A percentile compares a stretch with the other conserved stretches of the same genome.
These are phyloP conservation scores for Globisporangium orthogonon DNA, from an alignment of 352 stramenopile genomes.

Conservation along the genomic window DNA sequence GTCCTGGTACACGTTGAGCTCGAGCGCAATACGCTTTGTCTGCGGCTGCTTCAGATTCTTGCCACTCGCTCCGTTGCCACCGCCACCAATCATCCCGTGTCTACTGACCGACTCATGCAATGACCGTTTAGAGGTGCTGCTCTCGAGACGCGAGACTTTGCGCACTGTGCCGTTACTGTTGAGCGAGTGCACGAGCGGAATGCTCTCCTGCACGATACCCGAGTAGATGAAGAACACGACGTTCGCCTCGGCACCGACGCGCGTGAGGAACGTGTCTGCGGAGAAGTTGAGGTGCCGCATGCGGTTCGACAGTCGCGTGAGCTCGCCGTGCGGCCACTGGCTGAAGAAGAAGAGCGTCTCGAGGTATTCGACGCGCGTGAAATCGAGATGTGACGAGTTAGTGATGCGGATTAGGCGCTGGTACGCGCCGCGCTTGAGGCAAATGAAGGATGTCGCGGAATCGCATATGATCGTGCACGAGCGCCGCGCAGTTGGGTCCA, in stretches of 20 bases:
- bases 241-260: slow-evolving; percentile 66
- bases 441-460: slow-evolving; percentile 74
- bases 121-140: slow-evolving; percentile 20
- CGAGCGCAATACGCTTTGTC: slow-evolving; percentile 44
- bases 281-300: slow-evolving; percentile 54
- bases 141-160: slow-evolving; percentile 40
- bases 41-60: slow-evolving; percentile 19
- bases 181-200: slow-evolving; percentile 60
- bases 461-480: slow-evolving; percentile 78
- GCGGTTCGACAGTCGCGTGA: slow-evolving; percentile 64
- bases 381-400: slow-evolving; percentile 75
- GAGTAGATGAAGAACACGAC: slow-evolving; percentile 78
- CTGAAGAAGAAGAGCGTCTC: slow-evolving; percentile 80
- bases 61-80: neutral
- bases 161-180: slow-evolving; percentile 58
- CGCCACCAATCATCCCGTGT: slow-evolving; percentile 4
- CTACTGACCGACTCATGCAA: slow-evolving; percentile 13
- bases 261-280: slow-evolving; percentile 58
- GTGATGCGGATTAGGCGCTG: slow-evolving; percentile 76
- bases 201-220: slow-evolving; percentile 66
- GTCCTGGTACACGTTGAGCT: slow-evolving; percentile 75
- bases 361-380: slow-evolving; percentile 78
- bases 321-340: slow-evolving; percentile 64
- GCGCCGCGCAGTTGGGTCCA: slow-evolving; percentile 64
- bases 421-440: slow-evolving; percentile 76